Conservation (phyloP, 371 early-diverging fungal genomes). For the Apophysomyces variabilis region DNA sequence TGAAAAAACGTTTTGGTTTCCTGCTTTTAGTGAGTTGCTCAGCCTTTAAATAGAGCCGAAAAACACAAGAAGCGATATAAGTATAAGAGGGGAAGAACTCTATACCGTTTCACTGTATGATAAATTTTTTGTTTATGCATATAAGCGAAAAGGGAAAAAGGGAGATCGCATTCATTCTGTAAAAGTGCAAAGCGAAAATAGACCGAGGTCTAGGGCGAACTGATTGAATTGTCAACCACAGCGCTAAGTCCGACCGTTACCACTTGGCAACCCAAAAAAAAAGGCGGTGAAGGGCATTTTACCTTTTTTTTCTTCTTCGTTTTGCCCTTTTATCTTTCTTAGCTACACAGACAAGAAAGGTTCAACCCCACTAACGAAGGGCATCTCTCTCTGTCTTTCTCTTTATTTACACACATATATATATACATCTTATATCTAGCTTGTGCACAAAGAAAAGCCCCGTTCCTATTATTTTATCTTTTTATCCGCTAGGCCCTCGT, state of each 20-base stretch:
- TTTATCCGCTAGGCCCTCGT: background rate
- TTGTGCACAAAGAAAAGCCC: background rate
- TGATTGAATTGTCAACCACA: slow-evolving; percentile 5
- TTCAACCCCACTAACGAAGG: background rate
- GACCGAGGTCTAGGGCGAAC: background rate
- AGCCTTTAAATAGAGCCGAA: background rate
- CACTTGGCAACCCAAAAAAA: too few species aligned
- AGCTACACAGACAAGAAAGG: slow-evolving; percentile 2
- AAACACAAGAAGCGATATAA: background rate
- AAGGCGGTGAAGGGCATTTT: background rate
- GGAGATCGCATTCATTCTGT: background rate
- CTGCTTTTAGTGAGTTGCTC: slow-evolving; percentile 5
- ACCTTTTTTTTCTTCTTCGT: background rate
- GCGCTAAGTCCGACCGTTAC: background rate
- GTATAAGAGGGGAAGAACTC: background rate
- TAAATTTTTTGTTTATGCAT: background rate
- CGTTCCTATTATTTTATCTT: background rate
- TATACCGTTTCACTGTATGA: too few species aligned
- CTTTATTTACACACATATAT: background rate
- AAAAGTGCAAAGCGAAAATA: background rate
- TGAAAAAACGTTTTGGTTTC: slow-evolving; percentile 7
- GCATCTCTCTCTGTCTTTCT: too few species aligned
- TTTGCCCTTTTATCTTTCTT: background rate
- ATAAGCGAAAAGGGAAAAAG: background rate
- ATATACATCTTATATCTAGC: background rate